Conservation (phyloP, 1,284 basidiomycete genomes). For the Anthracocystis setariae region DNA sequence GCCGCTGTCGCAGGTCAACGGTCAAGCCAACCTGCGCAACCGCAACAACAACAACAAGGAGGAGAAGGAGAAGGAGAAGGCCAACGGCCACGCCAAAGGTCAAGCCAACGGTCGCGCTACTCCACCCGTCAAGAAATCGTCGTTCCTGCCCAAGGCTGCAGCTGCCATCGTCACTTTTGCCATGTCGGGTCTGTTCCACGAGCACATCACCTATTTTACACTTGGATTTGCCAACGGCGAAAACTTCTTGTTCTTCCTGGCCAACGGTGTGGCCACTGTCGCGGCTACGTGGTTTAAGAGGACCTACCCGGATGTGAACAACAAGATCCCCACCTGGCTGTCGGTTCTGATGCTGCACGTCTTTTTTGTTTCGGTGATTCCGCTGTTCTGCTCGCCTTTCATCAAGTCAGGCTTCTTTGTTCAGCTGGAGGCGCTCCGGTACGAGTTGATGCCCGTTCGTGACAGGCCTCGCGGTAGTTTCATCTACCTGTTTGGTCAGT, state of each 20-base stretch:
- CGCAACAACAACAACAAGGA: slow-evolving; percentile 16
- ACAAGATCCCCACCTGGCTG: slow-evolving; percentile 53
- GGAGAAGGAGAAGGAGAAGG: slow-evolving; percentile 27
- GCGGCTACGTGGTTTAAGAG: slow-evolving; percentile 59
- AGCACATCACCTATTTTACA: slow-evolving; percentile 63
- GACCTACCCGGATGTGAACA: slow-evolving; percentile 53
- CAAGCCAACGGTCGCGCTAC: not conserved
- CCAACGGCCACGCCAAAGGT: slow-evolving; percentile 17
- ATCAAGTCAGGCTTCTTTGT: slow-evolving; percentile 61
- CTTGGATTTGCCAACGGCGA: slow-evolving; percentile 60
- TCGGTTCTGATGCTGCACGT: slow-evolving; percentile 56
- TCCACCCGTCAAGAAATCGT: slow-evolving; percentile 22
- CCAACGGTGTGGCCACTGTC: slow-evolving; percentile 63
- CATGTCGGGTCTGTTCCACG: slow-evolving; percentile 64
- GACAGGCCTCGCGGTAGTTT: slow-evolving; percentile 53
- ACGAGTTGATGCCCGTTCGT: slow-evolving; percentile 54
- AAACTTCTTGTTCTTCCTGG: slow-evolving; percentile 65
- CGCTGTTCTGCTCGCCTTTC: slow-evolving; percentile 64
- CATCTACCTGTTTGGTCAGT: slow-evolving; percentile 60
- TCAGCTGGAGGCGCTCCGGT: slow-evolving; percentile 58
- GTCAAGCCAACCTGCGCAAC: slow-evolving; percentile 14
- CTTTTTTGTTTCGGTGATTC: slow-evolving; percentile 56
- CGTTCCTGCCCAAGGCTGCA: slow-evolving; percentile 59
- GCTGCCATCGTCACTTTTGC: slow-evolving; percentile 63
- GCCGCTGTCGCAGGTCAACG: slow-evolving; percentile 32